Conservation (phyloP, 805 yeast species). For the Candida patagonica region DNA sequence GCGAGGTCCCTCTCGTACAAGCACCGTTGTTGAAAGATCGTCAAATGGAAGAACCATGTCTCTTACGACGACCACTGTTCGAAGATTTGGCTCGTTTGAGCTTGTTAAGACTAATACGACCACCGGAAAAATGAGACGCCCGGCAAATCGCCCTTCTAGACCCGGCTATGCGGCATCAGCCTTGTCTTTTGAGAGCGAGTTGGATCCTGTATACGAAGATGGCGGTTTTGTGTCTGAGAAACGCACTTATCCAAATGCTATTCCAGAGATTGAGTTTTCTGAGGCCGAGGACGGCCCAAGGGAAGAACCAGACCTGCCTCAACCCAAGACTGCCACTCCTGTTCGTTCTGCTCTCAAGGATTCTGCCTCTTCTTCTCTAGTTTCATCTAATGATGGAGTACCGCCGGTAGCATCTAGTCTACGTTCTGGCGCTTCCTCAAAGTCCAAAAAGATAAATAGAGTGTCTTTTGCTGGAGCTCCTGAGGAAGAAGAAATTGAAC, state of each 20-base stretch:
- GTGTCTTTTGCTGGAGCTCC: slow-evolving; percentile 1
- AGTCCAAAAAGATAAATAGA: slow-evolving; percentile 1
- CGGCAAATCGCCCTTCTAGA: slow-evolving; percentile 4
- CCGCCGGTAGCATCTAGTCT: neutral
- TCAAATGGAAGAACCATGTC: slow-evolving; percentile 29
- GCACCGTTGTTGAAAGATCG: slow-evolving; percentile 1
- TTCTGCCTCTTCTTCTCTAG: slow-evolving; percentile 9
- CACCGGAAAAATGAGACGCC: slow-evolving; percentile 8
- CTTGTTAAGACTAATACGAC: slow-evolving; percentile 24
- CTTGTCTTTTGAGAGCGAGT: slow-evolving; percentile 21
- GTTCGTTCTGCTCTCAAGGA: slow-evolving; percentile 27
- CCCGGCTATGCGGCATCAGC: slow-evolving; percentile 16
- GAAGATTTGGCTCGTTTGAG: slow-evolving; percentile 30
- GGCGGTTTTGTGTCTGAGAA: no score
- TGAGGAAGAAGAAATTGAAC: neutral
- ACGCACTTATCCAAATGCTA: neutral
- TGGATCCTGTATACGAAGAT: slow-evolving; percentile 21
- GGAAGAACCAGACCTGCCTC: slow-evolving; percentile 17
- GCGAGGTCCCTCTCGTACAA: neutral
- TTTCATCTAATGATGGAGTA: slow-evolving; percentile 7
- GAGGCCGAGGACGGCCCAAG: neutral
- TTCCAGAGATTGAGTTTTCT: neutral
- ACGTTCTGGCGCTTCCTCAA: slow-evolving; percentile 1
- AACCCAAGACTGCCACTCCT: slow-evolving; percentile 25
- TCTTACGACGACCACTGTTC: slow-evolving; percentile 29